Base-by-base conservation (phyloP, 345 rosid species). In the Moricandia arvensis region DNA sequence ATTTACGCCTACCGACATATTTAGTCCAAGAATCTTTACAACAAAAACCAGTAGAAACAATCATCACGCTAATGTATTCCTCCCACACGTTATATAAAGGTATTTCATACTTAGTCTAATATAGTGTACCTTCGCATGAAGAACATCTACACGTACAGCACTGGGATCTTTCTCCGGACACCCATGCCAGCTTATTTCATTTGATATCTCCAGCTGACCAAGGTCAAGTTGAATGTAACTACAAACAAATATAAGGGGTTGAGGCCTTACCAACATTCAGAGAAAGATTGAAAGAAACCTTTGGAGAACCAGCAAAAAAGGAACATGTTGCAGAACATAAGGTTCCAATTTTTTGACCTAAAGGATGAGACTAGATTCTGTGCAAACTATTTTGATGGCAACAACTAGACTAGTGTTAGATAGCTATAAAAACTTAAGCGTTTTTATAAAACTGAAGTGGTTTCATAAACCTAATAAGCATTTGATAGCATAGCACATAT, bases 101-200 rank as follows among this genome's bases (percentile, higher is more conserved):
- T 49, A 65, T 27, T 68, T 63, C 59, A 15, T 38, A 62, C 29
- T 6, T 78, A 67, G 35, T 33, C 67, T 54, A 79, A 47, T 31
- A 43, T 45, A 38, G 68, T 53, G 75, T 81, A 95, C 99, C 97
- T 95, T 86, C 30, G 96, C 96, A 81, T 89, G 96, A 85, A 95
- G 91, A 86, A 88, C 85, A 83, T 92, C 97, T 72, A 95, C 84
- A 81, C 78, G 99, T 68, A 95, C 97, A 74, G 99, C 97, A 75
- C 87, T 89, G 59, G 93, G 93, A 86, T 92, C 99, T 75, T 86
- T 84, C 78, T 90, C 93, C 4, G 93, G 87, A 82, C 75, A 66
- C 69, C 99, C 99, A 85, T 89, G 91, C 99, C 99, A 95, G 73
- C 85, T 85, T 63, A 95, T 83, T 80, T 92, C 96, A 92, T 95